Conservation (phyloP, 345 rosid species). For the Populus simonii region DNA sequence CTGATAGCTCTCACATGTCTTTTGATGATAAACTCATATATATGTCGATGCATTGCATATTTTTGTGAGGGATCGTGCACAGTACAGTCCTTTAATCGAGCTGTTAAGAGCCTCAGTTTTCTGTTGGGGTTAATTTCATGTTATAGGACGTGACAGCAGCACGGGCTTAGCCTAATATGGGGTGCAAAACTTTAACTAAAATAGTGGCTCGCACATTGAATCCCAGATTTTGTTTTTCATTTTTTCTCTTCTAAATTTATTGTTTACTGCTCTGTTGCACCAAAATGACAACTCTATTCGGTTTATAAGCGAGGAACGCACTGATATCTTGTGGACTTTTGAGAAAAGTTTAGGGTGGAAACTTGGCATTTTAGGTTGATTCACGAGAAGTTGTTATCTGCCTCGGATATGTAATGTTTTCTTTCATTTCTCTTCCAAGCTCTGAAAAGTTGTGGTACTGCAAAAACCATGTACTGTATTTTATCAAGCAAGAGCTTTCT, state of each 20-base stretch:
- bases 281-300: background rate
- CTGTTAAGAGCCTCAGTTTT: background rate
- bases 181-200: background rate
- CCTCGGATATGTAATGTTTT: background rate
- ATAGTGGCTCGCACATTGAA: background rate
- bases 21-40: background rate
- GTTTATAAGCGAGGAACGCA: background rate
- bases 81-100: background rate
- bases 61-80: background rate
- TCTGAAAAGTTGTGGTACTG: background rate
- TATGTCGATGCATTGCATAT: background rate
- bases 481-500: background rate
- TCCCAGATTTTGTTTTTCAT: background rate
- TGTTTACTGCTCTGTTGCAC: background rate
- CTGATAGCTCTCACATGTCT: no score
- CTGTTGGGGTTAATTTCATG: background rate
- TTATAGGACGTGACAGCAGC: background rate
- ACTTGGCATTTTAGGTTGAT: background rate
- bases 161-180: background rate
- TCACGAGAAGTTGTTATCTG: conserved; percentile 10
- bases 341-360: background rate
- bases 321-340: background rate
- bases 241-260: background rate
- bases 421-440: background rate
- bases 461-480: background rate